Evolutionary conservation across 176 grass and related monocot species (phyloP), one percentile per base, ranked within the genome.

Genomic region (Ampelocalamus luodianensis): DNA sequence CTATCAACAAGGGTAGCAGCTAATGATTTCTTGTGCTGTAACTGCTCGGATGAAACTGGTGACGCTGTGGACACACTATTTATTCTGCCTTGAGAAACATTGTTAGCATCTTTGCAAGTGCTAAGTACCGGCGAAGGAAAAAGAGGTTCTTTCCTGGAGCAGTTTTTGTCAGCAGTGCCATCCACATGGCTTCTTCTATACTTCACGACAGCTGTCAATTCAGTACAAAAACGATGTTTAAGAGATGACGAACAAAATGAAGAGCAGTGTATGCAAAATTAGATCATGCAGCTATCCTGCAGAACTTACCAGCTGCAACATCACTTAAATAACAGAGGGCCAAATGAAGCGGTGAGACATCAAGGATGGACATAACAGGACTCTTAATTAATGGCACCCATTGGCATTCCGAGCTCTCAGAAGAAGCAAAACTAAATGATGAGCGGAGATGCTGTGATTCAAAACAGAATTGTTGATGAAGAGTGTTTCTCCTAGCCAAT

Each of bases 1-100:
- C 27, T 80, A 79, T 99, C 96, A 74, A 99, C 71, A 54, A 96
- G 93, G 58, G 88, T 96, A 87, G 96, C 91, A 85, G 91, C 91
- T 82, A 94, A 88, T 34, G 93, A 89, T 87, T 99, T 99, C 88
- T 87, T 95, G 17, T 85, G 89, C 68, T 90, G 89, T 66, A 73
- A 63, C 80, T 90, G 74, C 65, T 84, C 81, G 87, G 90, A 48
- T 80, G 78, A 80, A 85, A 79, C 32, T 76, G 84, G 75, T 61
- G 85, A 86, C 72, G 37, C 46, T 82, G 79, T 78, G 12, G 79
- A 82, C 23, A 62, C 63, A 59, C 43, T 68, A 88, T 81, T 84
- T 46, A 72, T 78, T 77, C 72, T 81, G 61, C 53, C 80, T 43
- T 85, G 67, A 74, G 63, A 78, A 87, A 36, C 68, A 51, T 85